Conservation (phyloP, 2,329 filamentous ascomycete genomes). For the Scedosporium apiospermum region DNA sequence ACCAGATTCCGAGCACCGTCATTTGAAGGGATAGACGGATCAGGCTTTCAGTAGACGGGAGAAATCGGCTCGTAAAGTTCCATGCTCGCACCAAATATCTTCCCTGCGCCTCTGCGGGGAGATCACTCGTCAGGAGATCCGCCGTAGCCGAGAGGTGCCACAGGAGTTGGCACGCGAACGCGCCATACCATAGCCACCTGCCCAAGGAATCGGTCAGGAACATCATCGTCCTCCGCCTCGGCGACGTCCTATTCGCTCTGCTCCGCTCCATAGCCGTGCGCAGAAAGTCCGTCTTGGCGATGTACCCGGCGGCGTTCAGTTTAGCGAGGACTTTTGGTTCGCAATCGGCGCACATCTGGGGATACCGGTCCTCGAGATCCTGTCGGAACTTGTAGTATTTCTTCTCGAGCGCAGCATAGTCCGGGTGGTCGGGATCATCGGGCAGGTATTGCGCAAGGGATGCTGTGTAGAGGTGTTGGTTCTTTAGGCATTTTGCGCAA, state of each 20-base stretch:
- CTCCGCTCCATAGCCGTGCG: constrained; percentile 64
- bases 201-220: constrained; percentile 33
- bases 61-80: constrained; percentile 16
- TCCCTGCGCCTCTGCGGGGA: background rate
- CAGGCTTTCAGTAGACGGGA: constrained; percentile 31
- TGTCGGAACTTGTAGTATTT: constrained; percentile 61
- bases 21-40: constrained; percentile 38
- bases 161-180: constrained; percentile 33
- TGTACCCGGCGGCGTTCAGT: constrained; percentile 65
- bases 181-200: constrained; percentile 38
- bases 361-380: constrained; percentile 72
- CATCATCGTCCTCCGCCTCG: constrained; percentile 24
- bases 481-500: constrained; percentile 76
- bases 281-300: constrained; percentile 73
- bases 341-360: constrained; percentile 77
- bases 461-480: constrained; percentile 73
- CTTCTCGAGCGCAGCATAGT: constrained; percentile 59
- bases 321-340: constrained; percentile 62
- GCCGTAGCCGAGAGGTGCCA: constrained; percentile 36
- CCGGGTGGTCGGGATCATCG: constrained; percentile 52
- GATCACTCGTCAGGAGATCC: constrained; percentile 13
- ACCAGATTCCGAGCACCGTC: constrained; percentile 48
- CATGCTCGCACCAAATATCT: background rate
- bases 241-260: constrained; percentile 25
- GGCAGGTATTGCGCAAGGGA: constrained; percentile 73